Percentiles rank a stretch among this genome's conserved stretches.
phyloP scores from a whole-genome alignment of 2,329 filamentous ascomycete genomes.

The Aspergillus sp. region DNA sequence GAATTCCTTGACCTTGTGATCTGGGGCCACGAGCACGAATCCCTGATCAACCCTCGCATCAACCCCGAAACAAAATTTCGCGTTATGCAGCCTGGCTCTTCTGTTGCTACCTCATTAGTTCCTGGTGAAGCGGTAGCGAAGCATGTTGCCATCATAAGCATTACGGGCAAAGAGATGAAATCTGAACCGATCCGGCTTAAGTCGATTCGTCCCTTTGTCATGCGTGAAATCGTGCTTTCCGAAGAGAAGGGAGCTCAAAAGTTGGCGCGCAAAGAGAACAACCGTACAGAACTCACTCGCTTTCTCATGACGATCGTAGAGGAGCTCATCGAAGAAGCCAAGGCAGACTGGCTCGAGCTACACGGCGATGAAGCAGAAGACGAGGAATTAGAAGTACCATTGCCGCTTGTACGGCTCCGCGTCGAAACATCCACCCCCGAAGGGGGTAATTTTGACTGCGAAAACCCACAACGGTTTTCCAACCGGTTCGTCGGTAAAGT shows the following conservation, averaged over 20 bases:
- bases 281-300: conserved; percentile 75
- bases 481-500: conserved; percentile 88
- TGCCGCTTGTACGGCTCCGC: conserved; percentile 83
- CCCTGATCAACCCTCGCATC: conserved; percentile 76
- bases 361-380: conserved; percentile 64
- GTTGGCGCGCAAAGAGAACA: conserved; percentile 78
- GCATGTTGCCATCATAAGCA: conserved; percentile 79
- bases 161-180: conserved; percentile 80
- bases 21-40: conserved; percentile 98
- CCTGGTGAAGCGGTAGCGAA: conserved; percentile 89
- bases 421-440: conserved; percentile 87
- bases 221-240: conserved; percentile 74
- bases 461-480: conserved; percentile 95
- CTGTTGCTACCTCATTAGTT: conserved; percentile 87
- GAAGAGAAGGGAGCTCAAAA: conserved; percentile 75
- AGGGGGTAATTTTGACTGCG: conserved; percentile 81
- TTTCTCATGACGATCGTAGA: conserved; percentile 77
- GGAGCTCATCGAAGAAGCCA: conserved; percentile 82
- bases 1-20: conserved; percentile 88
- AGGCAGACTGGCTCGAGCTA: conserved; percentile 74
- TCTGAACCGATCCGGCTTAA: conserved; percentile 80
- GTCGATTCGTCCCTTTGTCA: conserved; percentile 86
- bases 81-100: conserved; percentile 97
- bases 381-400: conserved; percentile 62
- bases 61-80: conserved; percentile 90